Evolutionary conservation across 805 yeast genomes (phyloP), one percentile per base, ranked within the genome.

Genomic region (Diddensiella santjacobensis): DNA sequence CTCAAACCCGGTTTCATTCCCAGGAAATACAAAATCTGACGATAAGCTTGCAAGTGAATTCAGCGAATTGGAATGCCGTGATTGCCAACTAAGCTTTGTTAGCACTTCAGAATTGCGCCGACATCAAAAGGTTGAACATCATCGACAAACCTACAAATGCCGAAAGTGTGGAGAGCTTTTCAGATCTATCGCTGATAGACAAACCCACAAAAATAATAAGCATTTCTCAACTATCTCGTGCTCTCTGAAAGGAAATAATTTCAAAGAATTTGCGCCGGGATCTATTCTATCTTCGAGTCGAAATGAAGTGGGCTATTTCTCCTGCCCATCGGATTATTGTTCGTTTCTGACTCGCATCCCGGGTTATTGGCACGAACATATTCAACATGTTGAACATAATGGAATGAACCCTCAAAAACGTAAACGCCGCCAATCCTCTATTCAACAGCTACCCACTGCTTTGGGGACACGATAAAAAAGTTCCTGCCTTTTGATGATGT

Each of bases 191-290:
- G 60, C 61, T n/a, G 61, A 58, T 36, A 45, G 61, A 3, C 61
- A 58, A 41, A 58, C 61, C 26, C 61, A 58, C 49, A 58, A 58
- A 33, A 58, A 58, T 46, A 58, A 58, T 54, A 45, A 53, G 47
- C 61, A 58, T 44, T 55, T 52, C 41, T 40, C 54, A 3, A 56
- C 51, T 36, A 53, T 58, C 30, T 44, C 51, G 30, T 45, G 55
- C n/a, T 42, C 40, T 17, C 45, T 57, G 42, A 50, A 51, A 31
- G 42, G 46, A 17, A 41, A 38, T 31, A 57, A 58, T 45, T 58
- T 57, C 54, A 47, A 45, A 29, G 59, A 55, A 41, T 55, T 49
- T 40, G 38, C 44, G n/a, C 35, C 39, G 5, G 58, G 56, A 22
- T 37, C 56, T 3, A 42, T 29, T 36, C 47, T 58, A 45, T 45